Conservation (phyloP, 441 rosid species). For the Gossypium davidsonii region DNA sequence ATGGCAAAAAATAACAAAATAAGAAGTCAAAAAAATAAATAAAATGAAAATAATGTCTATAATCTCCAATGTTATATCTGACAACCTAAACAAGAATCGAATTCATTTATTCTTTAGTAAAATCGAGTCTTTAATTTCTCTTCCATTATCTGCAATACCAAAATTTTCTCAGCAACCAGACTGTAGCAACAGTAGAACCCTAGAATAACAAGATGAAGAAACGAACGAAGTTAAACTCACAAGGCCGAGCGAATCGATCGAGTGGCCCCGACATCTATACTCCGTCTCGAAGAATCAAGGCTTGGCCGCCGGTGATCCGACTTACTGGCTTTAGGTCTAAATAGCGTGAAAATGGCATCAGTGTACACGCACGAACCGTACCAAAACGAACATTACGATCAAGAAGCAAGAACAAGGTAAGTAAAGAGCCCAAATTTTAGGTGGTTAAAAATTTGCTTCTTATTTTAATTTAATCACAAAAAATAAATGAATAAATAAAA, state of each 20-base stretch:
- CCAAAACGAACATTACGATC: conserved; percentile 17
- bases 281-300: neutral
- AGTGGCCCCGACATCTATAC: conserved; percentile 67
- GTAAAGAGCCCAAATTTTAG: neutral
- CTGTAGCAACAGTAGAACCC: conserved; percentile 16
- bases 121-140: neutral
- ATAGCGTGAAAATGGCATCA: conserved; percentile 2
- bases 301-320: neutral
- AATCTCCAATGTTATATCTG: neutral
- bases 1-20: neutral
- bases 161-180: neutral
- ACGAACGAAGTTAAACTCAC: conserved; percentile 33
- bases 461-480: neutral
- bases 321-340: neutral
- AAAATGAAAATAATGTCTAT: neutral
- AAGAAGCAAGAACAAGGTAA: conserved; percentile 3
- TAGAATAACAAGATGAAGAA: conserved; percentile 9
- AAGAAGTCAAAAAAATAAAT: neutral
- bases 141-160: neutral
- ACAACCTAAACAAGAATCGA: neutral
- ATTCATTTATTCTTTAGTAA: neutral
- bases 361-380: neutral
- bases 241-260: conserved; percentile 79
- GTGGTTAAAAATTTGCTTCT: neutral
- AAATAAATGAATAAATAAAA: neutral